Base-by-base conservation (phyloP, 805 yeast species). In the Cyberlindnera amylophila region DNA sequence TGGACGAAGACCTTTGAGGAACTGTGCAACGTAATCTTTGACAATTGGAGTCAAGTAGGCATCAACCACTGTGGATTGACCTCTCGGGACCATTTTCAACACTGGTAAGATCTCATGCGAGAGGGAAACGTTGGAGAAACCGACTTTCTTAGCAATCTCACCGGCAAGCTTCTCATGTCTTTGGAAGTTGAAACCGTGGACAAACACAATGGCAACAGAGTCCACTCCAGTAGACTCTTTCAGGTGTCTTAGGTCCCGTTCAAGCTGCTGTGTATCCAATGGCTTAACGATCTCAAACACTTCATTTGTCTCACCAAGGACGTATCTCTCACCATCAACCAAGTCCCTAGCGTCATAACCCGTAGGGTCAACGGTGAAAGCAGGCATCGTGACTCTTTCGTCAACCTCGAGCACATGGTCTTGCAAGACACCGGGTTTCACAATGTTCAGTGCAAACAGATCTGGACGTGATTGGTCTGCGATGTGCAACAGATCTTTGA, bases 361-460 rank as follows among this genome's bases (percentile, higher is more conserved):
- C 33, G 64, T 67, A 6, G 86, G 86, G 53, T 83, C 51, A 11
- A 47, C 51, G 4, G 51, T 41, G 44, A 47, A 84, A 38, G 75
- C 81, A 44, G 76, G 90, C 37, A 85, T 67, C 1, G 95, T 72
- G 29, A 74, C 74, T 47, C 80, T 59, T 51, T 73, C 80, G 44
- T 72, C 75, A 32, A 71, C 63, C 51, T 74, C 79, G 21, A 74
- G 57, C 4, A 72, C 77, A 18, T 54, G 45, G 16, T 63, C 61
- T 40, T 72, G 74, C 39, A 74, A 60, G 16, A 69, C 75, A 8
- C 67, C 72, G 34, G 74, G 71, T 45, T 72, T 74, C 23, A 62
- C 64, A 30, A 75, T 74, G 17, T 72, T 69, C 50, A 74, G 59
- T 46, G 74, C 77, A 48, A 74, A 74, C 23, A 74, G 65, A 41